phyloP scores from a whole-genome alignment of 768 basidiomycete species.

The Mycena rosella region DNA sequence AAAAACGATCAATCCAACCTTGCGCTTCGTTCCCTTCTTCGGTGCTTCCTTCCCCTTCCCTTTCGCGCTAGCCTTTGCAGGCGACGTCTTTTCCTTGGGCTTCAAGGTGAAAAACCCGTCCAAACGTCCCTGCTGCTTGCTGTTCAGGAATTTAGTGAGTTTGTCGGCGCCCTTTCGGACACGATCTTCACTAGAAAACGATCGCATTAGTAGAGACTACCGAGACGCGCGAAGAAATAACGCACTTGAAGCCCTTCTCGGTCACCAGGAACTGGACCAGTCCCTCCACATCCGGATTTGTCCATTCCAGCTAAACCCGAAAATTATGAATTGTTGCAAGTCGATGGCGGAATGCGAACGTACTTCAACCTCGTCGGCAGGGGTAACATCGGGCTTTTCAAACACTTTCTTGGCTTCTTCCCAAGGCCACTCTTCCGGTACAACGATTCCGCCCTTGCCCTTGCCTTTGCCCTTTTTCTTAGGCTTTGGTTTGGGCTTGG shows the following conservation, averaged over 20 bases:
- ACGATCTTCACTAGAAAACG: constrained; percentile 84
- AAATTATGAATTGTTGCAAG: background rate
- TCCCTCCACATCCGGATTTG: constrained; percentile 91
- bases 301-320: constrained; percentile 87
- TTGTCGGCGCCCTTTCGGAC: constrained; percentile 97
- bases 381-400: constrained; percentile 88
- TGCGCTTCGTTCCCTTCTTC: constrained; percentile 65
- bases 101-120: constrained; percentile 95
- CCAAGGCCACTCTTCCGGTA: constrained; percentile 98
- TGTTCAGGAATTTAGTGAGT: constrained; percentile 84
- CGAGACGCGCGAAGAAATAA: constrained; percentile 25
- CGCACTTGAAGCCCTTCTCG: constrained; percentile 98
- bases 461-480: constrained; percentile 68
- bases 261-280: constrained; percentile 93
- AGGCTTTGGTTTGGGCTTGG: constrained; percentile 47
- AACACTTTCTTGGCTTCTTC: constrained; percentile 94
- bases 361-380: constrained; percentile 90
- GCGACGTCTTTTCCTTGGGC: constrained; percentile 58
- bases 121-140: constrained; percentile 96
- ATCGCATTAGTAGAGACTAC: constrained; percentile 23
- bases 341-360: constrained; percentile 24
- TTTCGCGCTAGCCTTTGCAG: constrained; percentile 48
- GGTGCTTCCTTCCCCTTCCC: constrained; percentile 53
- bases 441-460: constrained; percentile 80
- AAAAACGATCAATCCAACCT: constrained; percentile 53